These are phyloP conservation scores for Rhizopogon vinicolor DNA, from an alignment of 768 basidiomycete genomes.

Conservation along the genomic window DNA sequence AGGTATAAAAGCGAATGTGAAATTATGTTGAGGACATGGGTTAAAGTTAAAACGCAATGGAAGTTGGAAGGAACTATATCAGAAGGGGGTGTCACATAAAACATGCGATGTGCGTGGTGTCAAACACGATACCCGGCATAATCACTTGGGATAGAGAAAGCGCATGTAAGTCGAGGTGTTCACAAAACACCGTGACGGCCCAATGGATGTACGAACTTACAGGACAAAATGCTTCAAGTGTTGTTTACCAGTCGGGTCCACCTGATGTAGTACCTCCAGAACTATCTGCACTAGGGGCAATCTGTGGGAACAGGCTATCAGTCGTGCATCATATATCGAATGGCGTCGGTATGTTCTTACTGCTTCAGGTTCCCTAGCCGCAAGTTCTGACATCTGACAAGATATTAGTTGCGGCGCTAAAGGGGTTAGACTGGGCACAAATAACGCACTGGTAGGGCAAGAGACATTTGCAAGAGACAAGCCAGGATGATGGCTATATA, in stretches of 20 bases:
- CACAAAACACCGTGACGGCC: neutral
- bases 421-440: neutral
- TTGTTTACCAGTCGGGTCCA: constrained; percentile 23
- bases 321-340: neutral
- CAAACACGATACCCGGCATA: neutral
- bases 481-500: constrained; percentile 17
- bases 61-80: neutral
- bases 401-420: constrained; percentile 2
- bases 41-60: neutral
- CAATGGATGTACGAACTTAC: constrained; percentile 6
- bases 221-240: neutral
- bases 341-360: constrained; percentile 7
- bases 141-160: neutral
- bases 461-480: constrained; percentile 15
- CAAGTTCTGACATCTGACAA: constrained; percentile 9
- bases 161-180: neutral
- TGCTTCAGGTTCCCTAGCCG: neutral
- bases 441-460: constrained; percentile 18
- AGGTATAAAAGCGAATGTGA: constrained; percentile 5
- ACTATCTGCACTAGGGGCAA: constrained; percentile 10
- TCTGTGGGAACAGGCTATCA: constrained; percentile 10
- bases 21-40: constrained; percentile 1
- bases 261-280: constrained; percentile 15
- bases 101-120: neutral
- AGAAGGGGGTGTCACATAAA: neutral